Conservation (phyloP, 2,329 filamentous ascomycete genomes). For the Trichoderma lentiforme region DNA sequence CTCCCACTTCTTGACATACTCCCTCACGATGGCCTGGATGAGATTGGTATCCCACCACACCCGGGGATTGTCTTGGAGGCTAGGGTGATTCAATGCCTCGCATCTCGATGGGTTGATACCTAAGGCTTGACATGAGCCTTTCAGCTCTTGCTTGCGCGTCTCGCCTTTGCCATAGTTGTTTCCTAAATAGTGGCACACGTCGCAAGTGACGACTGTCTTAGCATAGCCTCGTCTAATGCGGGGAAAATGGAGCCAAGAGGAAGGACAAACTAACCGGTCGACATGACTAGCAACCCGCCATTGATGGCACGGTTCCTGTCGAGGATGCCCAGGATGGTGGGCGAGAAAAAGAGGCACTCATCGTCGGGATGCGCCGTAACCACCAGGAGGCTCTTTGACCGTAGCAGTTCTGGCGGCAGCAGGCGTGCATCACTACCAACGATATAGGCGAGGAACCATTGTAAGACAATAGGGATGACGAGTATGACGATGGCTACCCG, state of each 20-base stretch:
- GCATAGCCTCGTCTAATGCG: neutral
- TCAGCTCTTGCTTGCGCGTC: conserved; percentile 27
- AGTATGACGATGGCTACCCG: conserved; percentile 18
- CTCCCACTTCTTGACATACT: conserved; percentile 36
- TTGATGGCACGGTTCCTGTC: conserved; percentile 27
- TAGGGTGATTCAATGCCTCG: conserved; percentile 33
- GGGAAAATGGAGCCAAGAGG: neutral
- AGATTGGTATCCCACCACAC: conserved; percentile 37
- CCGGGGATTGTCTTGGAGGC: conserved; percentile 38
- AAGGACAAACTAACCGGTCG: conserved; percentile 24
- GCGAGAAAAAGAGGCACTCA: conserved; percentile 38
- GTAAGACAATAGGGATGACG: conserved; percentile 31
- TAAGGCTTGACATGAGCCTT: conserved; percentile 30
- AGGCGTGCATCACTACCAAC: conserved; percentile 36
- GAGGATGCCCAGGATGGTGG: conserved; percentile 31
- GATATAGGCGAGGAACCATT: conserved; percentile 35
- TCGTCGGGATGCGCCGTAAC: conserved; percentile 40
- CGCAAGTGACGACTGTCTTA: neutral
- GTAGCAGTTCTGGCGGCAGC: conserved; percentile 33
- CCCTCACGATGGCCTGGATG: conserved; percentile 32
- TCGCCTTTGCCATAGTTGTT: conserved; percentile 34
- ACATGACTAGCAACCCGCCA: conserved; percentile 32
- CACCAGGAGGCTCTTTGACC: conserved; percentile 35
- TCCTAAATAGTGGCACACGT: conserved; percentile 18
- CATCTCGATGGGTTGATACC: conserved; percentile 30